Evolutionary conservation across 2,329 filamentous ascomycete species (phyloP).

Genomic region (Dactylellina cionopaga): DNA sequence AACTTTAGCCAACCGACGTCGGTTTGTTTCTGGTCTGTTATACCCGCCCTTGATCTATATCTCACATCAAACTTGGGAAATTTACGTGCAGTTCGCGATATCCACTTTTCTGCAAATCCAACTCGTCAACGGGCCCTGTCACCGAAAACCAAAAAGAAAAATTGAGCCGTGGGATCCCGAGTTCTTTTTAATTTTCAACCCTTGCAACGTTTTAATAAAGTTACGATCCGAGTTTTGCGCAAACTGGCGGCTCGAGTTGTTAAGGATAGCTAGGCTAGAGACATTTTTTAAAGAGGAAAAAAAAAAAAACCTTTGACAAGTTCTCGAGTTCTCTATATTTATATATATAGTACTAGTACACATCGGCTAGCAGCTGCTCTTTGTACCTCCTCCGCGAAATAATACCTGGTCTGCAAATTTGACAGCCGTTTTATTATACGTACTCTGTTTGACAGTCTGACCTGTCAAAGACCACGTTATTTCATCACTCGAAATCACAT

Average conservation of each 20-base stretch:
- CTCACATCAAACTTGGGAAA: conserved; percentile 25
- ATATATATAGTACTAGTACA: too few relatives aligned
- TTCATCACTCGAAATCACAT: conserved; percentile 19
- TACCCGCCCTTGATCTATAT: conserved; percentile 21
- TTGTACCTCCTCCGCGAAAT: too few relatives aligned
- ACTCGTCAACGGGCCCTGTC: not conserved
- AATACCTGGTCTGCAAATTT: too few relatives aligned
- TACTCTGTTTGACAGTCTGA: too few relatives aligned
- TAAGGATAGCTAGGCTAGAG: conserved; percentile 1
- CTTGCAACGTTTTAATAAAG: conserved; percentile 24
- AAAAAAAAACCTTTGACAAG: too few relatives aligned
- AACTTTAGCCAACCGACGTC: conserved; percentile 19
- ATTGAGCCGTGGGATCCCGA: conserved; percentile 40
- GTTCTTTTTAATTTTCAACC: conserved; percentile 4
- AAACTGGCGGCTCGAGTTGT: conserved; percentile 43
- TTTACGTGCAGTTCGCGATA: conserved; percentile 29
- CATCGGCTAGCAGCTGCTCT: conserved; percentile 20
- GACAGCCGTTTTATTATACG: conserved; percentile 14
- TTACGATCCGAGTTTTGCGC: conserved; percentile 37
- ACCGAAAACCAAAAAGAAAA: not conserved
- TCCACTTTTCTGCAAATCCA: conserved; percentile 17
- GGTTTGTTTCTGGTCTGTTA: conserved; percentile 1
- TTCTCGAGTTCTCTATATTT: too few relatives aligned
- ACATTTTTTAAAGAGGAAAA: too few relatives aligned
- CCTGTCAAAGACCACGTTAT: conserved; percentile 27